A percentile compares a stretch with the other conserved stretches of the same genome.
These are phyloP conservation scores for Pholiota conissans DNA, from an alignment of 768 basidiomycete species.

Conservation along the genomic window DNA sequence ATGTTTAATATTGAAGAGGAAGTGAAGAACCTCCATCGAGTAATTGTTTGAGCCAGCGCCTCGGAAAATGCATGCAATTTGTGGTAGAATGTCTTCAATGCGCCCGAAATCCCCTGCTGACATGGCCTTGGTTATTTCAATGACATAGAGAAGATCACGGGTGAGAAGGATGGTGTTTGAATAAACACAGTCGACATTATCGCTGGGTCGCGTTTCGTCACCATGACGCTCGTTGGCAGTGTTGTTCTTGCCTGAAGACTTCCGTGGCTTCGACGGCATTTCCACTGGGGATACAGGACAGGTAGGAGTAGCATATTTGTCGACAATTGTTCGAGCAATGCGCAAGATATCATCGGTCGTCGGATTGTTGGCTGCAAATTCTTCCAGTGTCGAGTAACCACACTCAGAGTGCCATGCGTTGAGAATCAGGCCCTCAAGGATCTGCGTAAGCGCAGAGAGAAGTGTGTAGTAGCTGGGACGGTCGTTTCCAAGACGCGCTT, in stretches of 20 bases:
- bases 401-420: neutral
- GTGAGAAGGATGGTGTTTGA: constrained; percentile 26
- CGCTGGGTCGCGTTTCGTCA: no score
- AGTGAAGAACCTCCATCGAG: constrained; percentile 27
- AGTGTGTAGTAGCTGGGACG: no score
- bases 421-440: neutral
- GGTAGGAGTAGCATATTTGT: neutral
- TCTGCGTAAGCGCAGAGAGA: no score
- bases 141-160: constrained; percentile 29
- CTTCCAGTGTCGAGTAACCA: neutral
- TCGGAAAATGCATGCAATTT: constrained; percentile 28
- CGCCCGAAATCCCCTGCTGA: constrained; percentile 31
- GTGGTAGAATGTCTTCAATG: constrained; percentile 28
- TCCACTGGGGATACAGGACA: neutral
- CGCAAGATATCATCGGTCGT: neutral
- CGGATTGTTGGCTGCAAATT: neutral
- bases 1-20: constrained; percentile 26
- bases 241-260: no score
- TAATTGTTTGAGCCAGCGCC: constrained; percentile 34
- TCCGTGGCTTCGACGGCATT: no score
- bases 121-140: constrained; percentile 26
- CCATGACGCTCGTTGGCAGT: no score
- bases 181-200: constrained; percentile 3
- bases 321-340: neutral
- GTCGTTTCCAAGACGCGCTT: no score